A percentile compares a stretch with the other conserved stretches of the same genome.
Evolutionary conservation across 345 rosid genomes (phyloP).

Genomic region (Erucastrum elatum): DNA sequence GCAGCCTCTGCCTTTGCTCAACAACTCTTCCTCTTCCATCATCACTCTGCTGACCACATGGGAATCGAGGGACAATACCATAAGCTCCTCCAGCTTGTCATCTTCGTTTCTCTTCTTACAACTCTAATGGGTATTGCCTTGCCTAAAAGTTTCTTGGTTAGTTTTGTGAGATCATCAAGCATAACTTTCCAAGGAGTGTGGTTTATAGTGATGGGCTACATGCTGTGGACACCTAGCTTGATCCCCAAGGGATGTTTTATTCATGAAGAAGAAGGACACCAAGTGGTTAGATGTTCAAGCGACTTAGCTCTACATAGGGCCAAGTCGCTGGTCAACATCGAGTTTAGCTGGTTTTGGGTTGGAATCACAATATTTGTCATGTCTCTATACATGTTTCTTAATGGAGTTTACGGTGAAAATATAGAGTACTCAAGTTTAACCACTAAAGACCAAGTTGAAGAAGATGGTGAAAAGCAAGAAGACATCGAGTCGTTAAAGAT

Average conservation of each 20-base stretch:
- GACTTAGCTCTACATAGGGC: background rate
- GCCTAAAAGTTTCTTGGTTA: slow-evolving; percentile 5
- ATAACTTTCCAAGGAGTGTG: background rate
- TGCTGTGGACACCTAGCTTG: background rate
- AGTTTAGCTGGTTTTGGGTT: background rate
- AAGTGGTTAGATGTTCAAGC: background rate
- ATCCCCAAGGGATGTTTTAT: background rate
- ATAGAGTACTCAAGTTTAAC: background rate
- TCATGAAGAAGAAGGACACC: background rate
- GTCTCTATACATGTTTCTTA: background rate
- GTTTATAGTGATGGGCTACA: slow-evolving; percentile 1
- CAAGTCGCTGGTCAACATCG: background rate
- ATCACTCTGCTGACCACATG: background rate
- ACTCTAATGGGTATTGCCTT: background rate
- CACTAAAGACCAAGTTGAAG: background rate
- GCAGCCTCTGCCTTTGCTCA: background rate
- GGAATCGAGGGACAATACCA: background rate
- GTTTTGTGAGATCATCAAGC: slow-evolving; percentile 12
- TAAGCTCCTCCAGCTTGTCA: background rate
- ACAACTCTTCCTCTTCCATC: background rate
- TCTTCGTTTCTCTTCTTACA: background rate
- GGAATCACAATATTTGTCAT: background rate
- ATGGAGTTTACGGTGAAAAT: background rate
- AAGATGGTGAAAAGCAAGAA: background rate
- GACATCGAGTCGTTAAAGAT: background rate